Base-by-base conservation (phyloP, 768 basidiomycete genomes). In the Pseudohyphozyma bogoriensis region DNA sequence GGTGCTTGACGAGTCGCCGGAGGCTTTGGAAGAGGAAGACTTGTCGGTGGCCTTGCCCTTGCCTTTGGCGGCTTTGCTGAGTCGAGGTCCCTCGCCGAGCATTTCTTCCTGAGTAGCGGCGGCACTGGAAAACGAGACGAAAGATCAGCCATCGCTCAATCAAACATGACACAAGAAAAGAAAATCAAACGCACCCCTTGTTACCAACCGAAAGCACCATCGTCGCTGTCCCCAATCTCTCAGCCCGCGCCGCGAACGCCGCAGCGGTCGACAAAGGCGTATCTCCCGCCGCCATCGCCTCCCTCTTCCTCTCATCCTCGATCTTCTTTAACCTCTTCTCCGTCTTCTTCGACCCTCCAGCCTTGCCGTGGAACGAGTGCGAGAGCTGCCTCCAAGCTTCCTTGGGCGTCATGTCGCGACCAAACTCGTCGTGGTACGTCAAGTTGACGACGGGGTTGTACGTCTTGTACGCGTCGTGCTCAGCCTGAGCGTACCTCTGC, bases 371-470 rank as follows among this genome's bases (percentile, higher is more conserved):
- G 82, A 99, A 97, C 72, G 89, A 87, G 73, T 99, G 95, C 46
- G 88, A 91, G 45, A 99, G 77, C 22, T 90, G 89, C 76, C 96
- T 96, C 92, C 93, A 97, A 8, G 93, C 92, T 63, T 99, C 95
- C 78, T 96, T 96, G 24, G 85, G 85, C 28, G 87, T 88, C 72
- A 91, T 76, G 59, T 80, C 72, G 40, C 95, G 80, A 50, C 95
- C 95, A 72, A 89, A 89, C 74, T 99, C 93, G 71, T 99, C 95
- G 65, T 92, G 85, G 72, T 99, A 99, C 51, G 87, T 86, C 70
- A 97, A 88, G 66, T 93, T 89, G 69, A 99, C 79, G 75, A 93
- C 92, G 8, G 95, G 95, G 74, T 93, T 96, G 78, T 99, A 99
- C 72, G 84, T n/a, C 76, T 85, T 89, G 81, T 86, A 99, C 52